These are phyloP conservation scores for Trichosporon ovoides DNA, from an alignment of 1,284 basidiomycete species.

Conservation along the genomic window DNA sequence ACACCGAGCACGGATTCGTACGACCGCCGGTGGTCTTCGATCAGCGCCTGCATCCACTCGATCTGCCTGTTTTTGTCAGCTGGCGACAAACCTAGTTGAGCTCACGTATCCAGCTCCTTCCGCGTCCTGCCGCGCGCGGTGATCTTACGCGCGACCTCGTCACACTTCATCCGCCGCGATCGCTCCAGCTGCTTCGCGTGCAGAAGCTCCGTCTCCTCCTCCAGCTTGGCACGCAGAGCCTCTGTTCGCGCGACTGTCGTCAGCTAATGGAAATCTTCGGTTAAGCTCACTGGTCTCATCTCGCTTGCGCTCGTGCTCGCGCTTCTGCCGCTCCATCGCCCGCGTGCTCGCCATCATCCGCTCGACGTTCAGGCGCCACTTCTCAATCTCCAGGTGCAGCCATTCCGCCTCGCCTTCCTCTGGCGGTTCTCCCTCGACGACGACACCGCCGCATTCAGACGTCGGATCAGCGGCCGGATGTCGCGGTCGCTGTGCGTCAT, in stretches of 20 bases:
- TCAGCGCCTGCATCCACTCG: slow-evolving; percentile 21
- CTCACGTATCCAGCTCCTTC: slow-evolving; percentile 41
- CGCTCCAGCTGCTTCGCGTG: slow-evolving; percentile 25
- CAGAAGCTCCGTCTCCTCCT: slow-evolving; percentile 32
- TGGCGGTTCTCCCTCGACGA: background rate
- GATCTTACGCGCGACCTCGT: slow-evolving; percentile 38
- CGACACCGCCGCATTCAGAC: slow-evolving; percentile 23
- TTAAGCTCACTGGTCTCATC: slow-evolving; percentile 36
- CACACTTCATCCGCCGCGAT: slow-evolving; percentile 38
- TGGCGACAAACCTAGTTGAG: background rate
- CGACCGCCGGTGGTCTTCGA: slow-evolving; percentile 30
- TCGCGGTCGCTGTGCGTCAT: slow-evolving; percentile 41
- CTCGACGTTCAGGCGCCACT: slow-evolving; percentile 36
- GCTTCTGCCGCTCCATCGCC: slow-evolving; percentile 33
- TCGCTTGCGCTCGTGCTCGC: slow-evolving; percentile 23
- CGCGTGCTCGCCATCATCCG: slow-evolving; percentile 30
- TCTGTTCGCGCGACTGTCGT: slow-evolving; percentile 21
- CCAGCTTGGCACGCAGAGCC: slow-evolving; percentile 24
- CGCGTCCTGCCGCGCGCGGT: slow-evolving; percentile 27
- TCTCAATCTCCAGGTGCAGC: slow-evolving; percentile 32
- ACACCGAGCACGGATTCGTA: slow-evolving; percentile 26
- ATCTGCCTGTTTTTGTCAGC: slow-evolving; percentile 32
- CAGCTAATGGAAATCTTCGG: background rate
- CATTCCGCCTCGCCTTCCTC: slow-evolving; percentile 28
- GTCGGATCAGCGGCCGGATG: slow-evolving; percentile 30